Conservation (phyloP, 148 eudicot species). For the Spergularia bocconei region DNA sequence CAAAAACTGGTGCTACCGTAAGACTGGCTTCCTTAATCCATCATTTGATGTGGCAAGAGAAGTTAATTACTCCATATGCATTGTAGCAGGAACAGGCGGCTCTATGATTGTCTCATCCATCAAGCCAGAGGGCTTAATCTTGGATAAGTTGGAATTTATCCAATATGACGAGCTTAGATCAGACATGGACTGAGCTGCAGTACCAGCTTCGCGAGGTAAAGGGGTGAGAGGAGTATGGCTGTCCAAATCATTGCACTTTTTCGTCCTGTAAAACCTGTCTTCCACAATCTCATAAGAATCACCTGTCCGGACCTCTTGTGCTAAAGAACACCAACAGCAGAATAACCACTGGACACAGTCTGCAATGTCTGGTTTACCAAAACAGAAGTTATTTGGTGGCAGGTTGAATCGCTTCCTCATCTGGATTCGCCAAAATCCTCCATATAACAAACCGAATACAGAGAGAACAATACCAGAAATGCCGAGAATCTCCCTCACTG, state of each 20-base stretch:
- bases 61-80: constrained; percentile 9
- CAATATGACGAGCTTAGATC: constrained; percentile 16
- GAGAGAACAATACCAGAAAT: constrained; percentile 70
- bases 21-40: too few species aligned
- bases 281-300: constrained; percentile 69
- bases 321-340: constrained; percentile 96
- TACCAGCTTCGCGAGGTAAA: constrained; percentile 62
- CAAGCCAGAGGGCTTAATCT: constrained; percentile 1
- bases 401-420: constrained; percentile 84
- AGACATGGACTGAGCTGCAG: constrained; percentile 10
- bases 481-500: constrained; percentile 56
- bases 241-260: constrained; percentile 11
- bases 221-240: constrained; percentile 43
- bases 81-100: constrained; percentile 36
- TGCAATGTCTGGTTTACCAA: constrained; percentile 56
- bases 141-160: constrained; percentile 5
- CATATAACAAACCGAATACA: constrained; percentile 81
- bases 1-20: too few species aligned
- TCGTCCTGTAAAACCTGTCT: constrained; percentile 48
- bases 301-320: constrained; percentile 93
- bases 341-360: constrained; percentile 82
- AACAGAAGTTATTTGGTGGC: constrained; percentile 54
- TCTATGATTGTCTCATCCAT: constrained; percentile 23
- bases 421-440: constrained; percentile 95
- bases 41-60: too few species aligned